Conservation (phyloP, 2,329 filamentous ascomycete species). For the Fusarium avenaceum region DNA sequence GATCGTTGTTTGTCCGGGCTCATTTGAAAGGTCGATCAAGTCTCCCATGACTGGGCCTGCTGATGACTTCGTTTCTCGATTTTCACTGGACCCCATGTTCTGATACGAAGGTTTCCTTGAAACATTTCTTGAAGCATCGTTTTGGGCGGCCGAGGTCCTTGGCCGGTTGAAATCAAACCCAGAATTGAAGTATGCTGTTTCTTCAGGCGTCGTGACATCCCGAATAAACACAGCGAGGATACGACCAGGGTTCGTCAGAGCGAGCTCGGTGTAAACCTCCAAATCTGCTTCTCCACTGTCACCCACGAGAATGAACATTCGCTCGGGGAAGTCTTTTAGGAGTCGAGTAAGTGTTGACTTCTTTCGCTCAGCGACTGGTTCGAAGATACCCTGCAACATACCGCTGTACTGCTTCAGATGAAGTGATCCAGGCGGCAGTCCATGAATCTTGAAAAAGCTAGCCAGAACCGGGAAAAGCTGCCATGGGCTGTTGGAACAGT, state of each 20-base stretch:
- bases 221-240: constrained; percentile 93
- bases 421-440: constrained; percentile 87
- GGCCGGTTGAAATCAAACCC: constrained; percentile 53
- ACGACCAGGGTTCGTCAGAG: constrained; percentile 82
- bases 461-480: constrained; percentile 92
- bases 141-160: constrained; percentile 47
- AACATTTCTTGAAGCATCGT: constrained; percentile 43
- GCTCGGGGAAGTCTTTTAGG: constrained; percentile 87
- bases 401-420: constrained; percentile 97
- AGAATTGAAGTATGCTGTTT: constrained; percentile 81
- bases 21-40: constrained; percentile 72
- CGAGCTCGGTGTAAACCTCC: constrained; percentile 97
- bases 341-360: constrained; percentile 88
- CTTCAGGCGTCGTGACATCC: constrained; percentile 87
- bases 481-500: constrained; percentile 99
- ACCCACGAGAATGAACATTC: constrained; percentile 91
- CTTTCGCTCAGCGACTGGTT: constrained; percentile 95
- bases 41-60: constrained; percentile 65
- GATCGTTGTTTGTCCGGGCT: constrained; percentile 58
- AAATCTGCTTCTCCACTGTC: constrained; percentile 97
- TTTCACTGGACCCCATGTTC: constrained; percentile 41
- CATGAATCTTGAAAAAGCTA: constrained; percentile 84
- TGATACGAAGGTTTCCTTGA: constrained; percentile 46
- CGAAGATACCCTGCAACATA: constrained; percentile 98
- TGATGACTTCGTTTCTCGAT: constrained; percentile 45